Conservation (phyloP, 2,329 filamentous ascomycete genomes). For the Pseudogymnoascus sp. region DNA sequence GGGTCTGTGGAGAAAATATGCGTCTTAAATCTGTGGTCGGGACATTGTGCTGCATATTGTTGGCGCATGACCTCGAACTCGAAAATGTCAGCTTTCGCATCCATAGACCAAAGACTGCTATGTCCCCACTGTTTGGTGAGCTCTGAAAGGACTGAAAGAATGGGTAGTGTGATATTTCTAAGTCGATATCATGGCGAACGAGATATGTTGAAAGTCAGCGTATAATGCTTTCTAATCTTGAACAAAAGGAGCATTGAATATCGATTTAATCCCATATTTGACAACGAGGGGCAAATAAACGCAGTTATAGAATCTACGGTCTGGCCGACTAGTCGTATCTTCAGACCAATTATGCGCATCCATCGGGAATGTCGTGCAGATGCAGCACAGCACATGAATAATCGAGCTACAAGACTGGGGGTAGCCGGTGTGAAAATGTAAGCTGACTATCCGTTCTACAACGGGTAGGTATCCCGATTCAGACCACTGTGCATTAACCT, state of each 20-base stretch:
- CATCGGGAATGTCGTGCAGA: background rate
- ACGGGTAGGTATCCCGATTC: background rate
- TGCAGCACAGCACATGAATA: background rate
- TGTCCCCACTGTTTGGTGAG: background rate
- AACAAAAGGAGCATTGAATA: background rate
- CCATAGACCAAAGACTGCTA: background rate
- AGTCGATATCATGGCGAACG: no score
- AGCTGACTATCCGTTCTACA: background rate
- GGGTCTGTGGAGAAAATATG: conserved; percentile 46
- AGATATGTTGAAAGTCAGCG: no score
- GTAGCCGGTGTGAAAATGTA: background rate
- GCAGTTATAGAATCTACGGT: background rate
- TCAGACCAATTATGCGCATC: background rate
- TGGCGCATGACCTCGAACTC: background rate
- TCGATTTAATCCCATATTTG: background rate
- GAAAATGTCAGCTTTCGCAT: background rate
- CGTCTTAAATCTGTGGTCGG: conserved; percentile 26
- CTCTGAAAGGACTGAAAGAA: no score
- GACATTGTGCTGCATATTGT: conserved; percentile 15
- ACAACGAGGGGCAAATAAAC: background rate
- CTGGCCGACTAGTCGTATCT: background rate
- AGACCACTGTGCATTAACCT: background rate
- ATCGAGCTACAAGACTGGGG: background rate
- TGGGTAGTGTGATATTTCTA: no score
- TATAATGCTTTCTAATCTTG: no score